Base-by-base conservation (phyloP, 2,329 filamentous ascomycete genomes). In the Colletotrichum tanaceti region DNA sequence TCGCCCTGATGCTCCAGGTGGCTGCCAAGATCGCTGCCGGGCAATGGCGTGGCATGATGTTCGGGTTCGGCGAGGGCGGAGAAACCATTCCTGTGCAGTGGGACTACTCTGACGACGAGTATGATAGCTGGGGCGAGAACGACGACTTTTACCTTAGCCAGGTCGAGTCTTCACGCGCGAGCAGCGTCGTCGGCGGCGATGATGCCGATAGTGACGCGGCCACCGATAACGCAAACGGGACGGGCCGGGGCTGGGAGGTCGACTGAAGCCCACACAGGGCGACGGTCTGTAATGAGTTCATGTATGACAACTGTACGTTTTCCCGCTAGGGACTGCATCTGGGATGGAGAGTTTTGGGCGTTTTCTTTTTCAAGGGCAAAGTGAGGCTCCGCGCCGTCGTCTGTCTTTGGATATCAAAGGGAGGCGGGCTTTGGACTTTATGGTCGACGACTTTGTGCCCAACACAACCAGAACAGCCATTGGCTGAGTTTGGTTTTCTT, bases 1-100 rank as follows among this genome's bases (percentile, higher is more conserved):
- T 97, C 43, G 85, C 88, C 32, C 83, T 97, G 47, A 94, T 97
- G 85, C 85, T 97, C 5, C 89, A 89, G 64, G 93, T 97, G 65
- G 93, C 94, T 0, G 90, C 92, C 0, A 89, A 88, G 70, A 93
- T 97, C 70, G 86, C 90, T 1, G 84, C 84, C 38, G 88, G 87
- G 20, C 84, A 87, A 79, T 89, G 86, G 90, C 82, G 87, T 74
- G 91, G 87, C 70, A 79, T 86, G 72, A 82, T 88, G 60, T 84
- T 85, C 58, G 87, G 87, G 13, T 80, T 83, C 60, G 83, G 83
- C 39, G 86, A 89, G 63, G 76, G 79, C 18, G 86, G 86, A 10
- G 85, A 87, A 73, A 76, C 79, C 66, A 86, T 88, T 32, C 84
- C 85, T 2, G 87, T 89, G 4, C 81, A 86, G 54, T 90, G 88